A percentile compares a stretch with the other conserved stretches of the same genome.
Evolutionary conservation across 768 basidiomycete genomes (phyloP).

Genomic region (Strobilomyces dryophilus): DNA sequence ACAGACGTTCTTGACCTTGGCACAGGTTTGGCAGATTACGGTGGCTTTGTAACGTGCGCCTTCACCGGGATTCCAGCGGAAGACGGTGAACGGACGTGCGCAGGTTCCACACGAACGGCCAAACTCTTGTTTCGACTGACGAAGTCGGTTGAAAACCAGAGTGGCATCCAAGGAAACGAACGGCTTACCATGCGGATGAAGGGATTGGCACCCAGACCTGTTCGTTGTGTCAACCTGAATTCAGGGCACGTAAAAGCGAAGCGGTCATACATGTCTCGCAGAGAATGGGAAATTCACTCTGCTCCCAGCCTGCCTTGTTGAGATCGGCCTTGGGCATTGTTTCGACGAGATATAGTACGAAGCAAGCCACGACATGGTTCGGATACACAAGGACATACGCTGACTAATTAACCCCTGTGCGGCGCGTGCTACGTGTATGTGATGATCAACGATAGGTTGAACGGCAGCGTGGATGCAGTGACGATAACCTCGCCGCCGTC

Average conservation of each 20-base stretch:
- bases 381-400: slow-evolving; percentile 13
- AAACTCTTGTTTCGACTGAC: slow-evolving; percentile 98
- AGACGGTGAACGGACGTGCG: slow-evolving; percentile 93
- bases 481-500: slow-evolving; percentile 80
- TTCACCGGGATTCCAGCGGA: slow-evolving; percentile 96
- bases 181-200: slow-evolving; percentile 87
- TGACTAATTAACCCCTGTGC: slow-evolving; percentile 24
- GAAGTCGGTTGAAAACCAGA: slow-evolving; percentile 22
- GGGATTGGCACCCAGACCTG: slow-evolving; percentile 84
- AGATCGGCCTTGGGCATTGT: slow-evolving; percentile 83
- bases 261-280: slow-evolving; percentile 79
- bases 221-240: slow-evolving; percentile 4
- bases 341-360: not conserved
- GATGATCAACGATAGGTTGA: slow-evolving; percentile 70
- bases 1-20: slow-evolving; percentile 94
- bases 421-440: slow-evolving; percentile 40
- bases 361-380: not conserved
- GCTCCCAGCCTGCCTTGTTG: slow-evolving; percentile 93
- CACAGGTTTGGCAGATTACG: slow-evolving; percentile 94
- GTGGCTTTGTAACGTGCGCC: slow-evolving; percentile 96
- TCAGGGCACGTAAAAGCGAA: not conserved
- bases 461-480: slow-evolving; percentile 85
- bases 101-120: slow-evolving; percentile 97
- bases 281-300: slow-evolving; percentile 89
- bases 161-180: not conserved